A percentile compares a stretch with the other conserved stretches of the same genome.
Evolutionary conservation across 2,329 filamentous ascomycete genomes (phyloP).

Genomic region (Epichloe glyceriae): DNA sequence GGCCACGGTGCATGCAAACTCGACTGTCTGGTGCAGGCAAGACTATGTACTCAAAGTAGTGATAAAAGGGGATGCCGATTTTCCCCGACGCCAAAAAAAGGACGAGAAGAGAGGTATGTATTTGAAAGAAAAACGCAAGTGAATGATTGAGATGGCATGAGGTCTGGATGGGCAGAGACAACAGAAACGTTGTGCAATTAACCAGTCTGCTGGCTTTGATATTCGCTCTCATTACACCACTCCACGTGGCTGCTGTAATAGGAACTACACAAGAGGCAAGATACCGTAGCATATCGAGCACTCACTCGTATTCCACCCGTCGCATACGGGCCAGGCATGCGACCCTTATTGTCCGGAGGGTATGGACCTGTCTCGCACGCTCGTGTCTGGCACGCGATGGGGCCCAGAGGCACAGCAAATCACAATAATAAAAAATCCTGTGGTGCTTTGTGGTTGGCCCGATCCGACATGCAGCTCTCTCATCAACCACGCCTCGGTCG

Average conservation of each 20-base stretch:
- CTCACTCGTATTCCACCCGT: background rate
- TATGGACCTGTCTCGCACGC: background rate
- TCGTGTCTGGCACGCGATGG: background rate
- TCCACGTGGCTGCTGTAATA: too few relatives aligned
- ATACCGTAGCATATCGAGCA: background rate
- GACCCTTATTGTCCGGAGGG: too few relatives aligned
- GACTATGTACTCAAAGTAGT: too few relatives aligned
- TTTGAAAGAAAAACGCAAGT: background rate
- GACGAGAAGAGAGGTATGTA: too few relatives aligned
- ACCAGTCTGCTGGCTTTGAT: too few relatives aligned
- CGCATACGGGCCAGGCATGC: background rate
- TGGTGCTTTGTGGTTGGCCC: background rate
- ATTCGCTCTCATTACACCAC: too few relatives aligned
- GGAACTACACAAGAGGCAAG: background rate
- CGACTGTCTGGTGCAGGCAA: too few relatives aligned
- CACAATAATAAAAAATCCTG: background rate
- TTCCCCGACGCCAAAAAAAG: too few relatives aligned
- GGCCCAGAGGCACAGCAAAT: background rate
- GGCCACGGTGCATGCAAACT: too few relatives aligned
- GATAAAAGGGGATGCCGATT: too few relatives aligned
- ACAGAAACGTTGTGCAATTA: too few relatives aligned
- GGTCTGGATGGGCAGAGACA: too few relatives aligned
- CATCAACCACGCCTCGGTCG: background rate
- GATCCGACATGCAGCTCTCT: background rate
- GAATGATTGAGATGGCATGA: background rate